These are phyloP conservation scores for Zymoseptoria passerinii DNA, from an alignment of 2,329 filamentous ascomycete genomes.

Conservation along the genomic window DNA sequence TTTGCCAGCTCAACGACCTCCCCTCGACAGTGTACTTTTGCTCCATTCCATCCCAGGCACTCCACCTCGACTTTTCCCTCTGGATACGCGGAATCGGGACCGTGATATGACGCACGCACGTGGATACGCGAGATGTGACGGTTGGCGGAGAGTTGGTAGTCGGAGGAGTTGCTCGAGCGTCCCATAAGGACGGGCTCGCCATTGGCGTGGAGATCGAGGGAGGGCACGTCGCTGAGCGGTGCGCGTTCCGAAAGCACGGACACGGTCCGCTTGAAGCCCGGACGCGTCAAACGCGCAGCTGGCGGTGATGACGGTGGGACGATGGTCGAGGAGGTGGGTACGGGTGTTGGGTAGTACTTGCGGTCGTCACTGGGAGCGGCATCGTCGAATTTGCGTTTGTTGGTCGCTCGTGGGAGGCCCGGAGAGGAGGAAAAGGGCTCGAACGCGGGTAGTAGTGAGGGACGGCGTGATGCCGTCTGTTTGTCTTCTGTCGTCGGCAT, in stretches of 20 bases:
- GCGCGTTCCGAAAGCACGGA: conserved; percentile 66
- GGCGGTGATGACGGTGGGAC: conserved; percentile 86
- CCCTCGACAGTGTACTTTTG: conserved; percentile 85
- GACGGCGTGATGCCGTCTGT: conserved; percentile 29
- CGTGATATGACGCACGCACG: conserved; percentile 76
- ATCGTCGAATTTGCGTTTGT: conserved; percentile 54
- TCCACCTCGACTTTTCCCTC: conserved; percentile 76
- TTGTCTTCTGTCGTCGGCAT: conserved; percentile 13
- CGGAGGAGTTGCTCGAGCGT: conserved; percentile 87
- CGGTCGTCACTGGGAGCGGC: conserved; percentile 37
- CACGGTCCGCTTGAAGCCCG: conserved; percentile 51
- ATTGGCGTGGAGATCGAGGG: conserved; percentile 68
- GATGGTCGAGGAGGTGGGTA: conserved; percentile 88
- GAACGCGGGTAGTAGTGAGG: conserved; percentile 68
- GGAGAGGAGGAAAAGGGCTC: conserved; percentile 74
- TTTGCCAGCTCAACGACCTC: conserved; percentile 78
- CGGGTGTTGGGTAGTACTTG: conserved; percentile 79
- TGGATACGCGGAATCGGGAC: conserved; percentile 58
- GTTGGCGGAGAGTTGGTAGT: conserved; percentile 88
- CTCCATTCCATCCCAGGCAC: conserved; percentile 92
- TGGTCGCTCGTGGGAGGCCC: conserved; percentile 53
- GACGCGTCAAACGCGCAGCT: conserved; percentile 46
- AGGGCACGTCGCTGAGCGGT: conserved; percentile 76
- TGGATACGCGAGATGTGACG: conserved; percentile 89
- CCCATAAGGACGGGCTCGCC: conserved; percentile 82